Conservation (phyloP, 208 protist genomes). For the Hexamita inflata region DNA sequence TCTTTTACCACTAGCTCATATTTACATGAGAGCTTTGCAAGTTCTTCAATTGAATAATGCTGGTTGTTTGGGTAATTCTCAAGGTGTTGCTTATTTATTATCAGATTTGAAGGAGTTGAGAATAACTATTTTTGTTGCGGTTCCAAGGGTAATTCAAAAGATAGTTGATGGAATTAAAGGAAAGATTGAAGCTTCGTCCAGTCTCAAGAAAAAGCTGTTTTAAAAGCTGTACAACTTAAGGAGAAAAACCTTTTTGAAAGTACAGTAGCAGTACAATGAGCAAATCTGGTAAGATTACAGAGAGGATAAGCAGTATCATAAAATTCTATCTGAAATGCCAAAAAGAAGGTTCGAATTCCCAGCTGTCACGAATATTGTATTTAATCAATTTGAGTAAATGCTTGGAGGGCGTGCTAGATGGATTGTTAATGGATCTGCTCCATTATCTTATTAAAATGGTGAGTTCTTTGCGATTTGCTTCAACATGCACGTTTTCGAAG, state of each 20-base stretch:
- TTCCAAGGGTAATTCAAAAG: background rate
- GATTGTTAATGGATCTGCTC: conserved; percentile 27
- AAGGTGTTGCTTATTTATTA: background rate
- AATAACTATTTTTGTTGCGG: background rate
- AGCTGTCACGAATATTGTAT: background rate
- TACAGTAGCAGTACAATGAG: background rate
- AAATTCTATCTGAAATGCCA: background rate
- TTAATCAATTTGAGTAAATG: background rate
- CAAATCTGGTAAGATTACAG: background rate
- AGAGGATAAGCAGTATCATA: no score
- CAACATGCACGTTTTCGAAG: background rate
- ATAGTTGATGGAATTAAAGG: background rate
- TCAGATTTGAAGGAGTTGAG: background rate
- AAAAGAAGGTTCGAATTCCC: background rate
- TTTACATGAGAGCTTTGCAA: background rate
- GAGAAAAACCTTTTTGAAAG: background rate
- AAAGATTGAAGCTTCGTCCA: background rate
- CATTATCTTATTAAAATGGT: background rate
- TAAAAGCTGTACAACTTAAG: background rate
- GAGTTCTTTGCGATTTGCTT: conserved; percentile 3
- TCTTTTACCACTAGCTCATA: conserved; percentile 7
- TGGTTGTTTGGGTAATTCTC: background rate
- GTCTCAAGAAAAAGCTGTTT: background rate
- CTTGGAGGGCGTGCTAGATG: background rate
- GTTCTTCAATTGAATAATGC: background rate